Base-by-base conservation (phyloP, 2,329 filamentous ascomycete genomes). In the Colletotrichum agaves region DNA sequence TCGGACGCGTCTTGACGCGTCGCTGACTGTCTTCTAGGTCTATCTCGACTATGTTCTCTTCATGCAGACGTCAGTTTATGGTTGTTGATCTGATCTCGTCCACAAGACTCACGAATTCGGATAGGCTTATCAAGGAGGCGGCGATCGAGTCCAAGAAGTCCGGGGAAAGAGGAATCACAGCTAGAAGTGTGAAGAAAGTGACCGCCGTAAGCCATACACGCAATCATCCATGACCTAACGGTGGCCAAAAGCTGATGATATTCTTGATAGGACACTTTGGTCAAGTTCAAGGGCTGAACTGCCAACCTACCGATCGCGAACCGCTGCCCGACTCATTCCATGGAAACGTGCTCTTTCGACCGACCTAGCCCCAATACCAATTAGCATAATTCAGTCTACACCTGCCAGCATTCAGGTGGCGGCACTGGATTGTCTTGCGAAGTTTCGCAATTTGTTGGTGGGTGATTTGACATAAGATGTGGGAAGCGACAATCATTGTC, bases 41-140 rank as follows among this genome's bases (percentile, higher is more conserved):
- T 97, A 93, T 74, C 84, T 97, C 65, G 90, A 96, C 75, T 97
- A 97, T 71, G 87, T 93, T 71, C 84, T 96, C 2, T 97, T 97
- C 73, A 90, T 97, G 87, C 85, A 89, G 75, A 84, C 82, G 87
- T 88, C 78, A 59, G 82, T 43, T 8, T 1, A 13, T 2, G 2
- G 3, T 8, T 17, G 12, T 1, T 41, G 13, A 33, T 27, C 37
- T 11, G 6, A 2, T 6, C 27, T 27, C 27, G 27, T 27, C 27
- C 2, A 27, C 27, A 27, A 27, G 27, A 27, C 27, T 27, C 27
- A 27, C 27, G 27, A 27, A 8, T 27, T 7, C 27, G 35, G 35
- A 2, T 19, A 69, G 62, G 47, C 83, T 97, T 59, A 86, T 97
- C 77, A 93, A 91, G 72, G 93, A 96, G 80, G 91, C 93, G 0